Base-by-base conservation (phyloP, 2,329 filamentous ascomycete species). In the Cladobotryum mycophilum region DNA sequence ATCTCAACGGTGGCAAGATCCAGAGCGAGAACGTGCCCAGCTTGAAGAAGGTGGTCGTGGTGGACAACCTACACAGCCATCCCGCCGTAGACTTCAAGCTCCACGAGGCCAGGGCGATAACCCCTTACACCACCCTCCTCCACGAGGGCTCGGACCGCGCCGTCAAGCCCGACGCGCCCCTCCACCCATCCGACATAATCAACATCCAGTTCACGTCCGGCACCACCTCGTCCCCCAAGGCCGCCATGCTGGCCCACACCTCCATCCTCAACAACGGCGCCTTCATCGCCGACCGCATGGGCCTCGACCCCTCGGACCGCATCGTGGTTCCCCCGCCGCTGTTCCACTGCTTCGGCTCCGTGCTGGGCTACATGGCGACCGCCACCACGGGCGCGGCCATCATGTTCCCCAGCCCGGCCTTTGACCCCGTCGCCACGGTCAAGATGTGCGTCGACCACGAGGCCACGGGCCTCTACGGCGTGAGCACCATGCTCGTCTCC, bases 121-220 rank as follows among this genome's bases (percentile, higher is more conserved):
- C 69, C 0, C 69, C 72, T 2, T 79, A 77, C 57, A 51, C 67
- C 1, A 49, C 58, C 1, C 67, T 84, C 30, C 60, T 73, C 37
- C n/a, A n/a, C n/a, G 54, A 60, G 14, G 58, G 64, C 14, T 65
- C 68, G 0, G 56, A 62, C 2, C 52, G 60, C 0, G 15, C 64
- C 2, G 60, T 81, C 2, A 61, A 54, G 17, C 76, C 78, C 0
- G 73, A 77, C 48, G 49, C 65, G 20, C 70, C 71, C 0, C 73
- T 85, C 1, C 58, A 73, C 14, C 75, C 82, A 0, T 66, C 80
- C 54, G 92, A 97, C 46, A 82, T 86, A 2, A 85, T 95, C 58
- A 97, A 96, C 64, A 96, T 97, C 56, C 92, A 97, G 67, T 97
- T 97, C 72, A 99, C 93, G 0, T 92, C 86, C 0, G 93, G 92